Conservation (phyloP, 1,139 yeast genomes). For the Hanseniaspora uvarum region DNA sequence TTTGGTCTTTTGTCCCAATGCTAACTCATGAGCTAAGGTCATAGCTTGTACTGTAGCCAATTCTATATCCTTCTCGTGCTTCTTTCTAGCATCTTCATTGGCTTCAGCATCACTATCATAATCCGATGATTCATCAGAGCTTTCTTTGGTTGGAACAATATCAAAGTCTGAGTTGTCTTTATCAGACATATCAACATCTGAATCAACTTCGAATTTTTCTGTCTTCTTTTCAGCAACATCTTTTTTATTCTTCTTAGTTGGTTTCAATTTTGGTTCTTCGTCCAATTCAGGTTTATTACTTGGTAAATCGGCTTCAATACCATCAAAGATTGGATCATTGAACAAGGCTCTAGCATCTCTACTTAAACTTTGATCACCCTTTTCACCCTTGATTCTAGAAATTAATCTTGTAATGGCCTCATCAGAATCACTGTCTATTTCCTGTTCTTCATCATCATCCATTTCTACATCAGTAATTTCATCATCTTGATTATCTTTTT, state of each 20-base stretch:
- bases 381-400: conserved; percentile 43
- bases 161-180: conserved; percentile 42
- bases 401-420: conserved; percentile 58
- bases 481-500: conserved; percentile 36
- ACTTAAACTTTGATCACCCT: conserved; percentile 47
- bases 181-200: conserved; percentile 25
- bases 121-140: conserved; percentile 36
- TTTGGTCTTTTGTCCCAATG: conserved; percentile 74
- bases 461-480: conserved; percentile 32
- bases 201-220: conserved; percentile 23
- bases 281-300: background rate
- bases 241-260: conserved; percentile 17
- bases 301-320: conserved; percentile 41
- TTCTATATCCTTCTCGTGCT: conserved; percentile 57
- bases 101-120: conserved; percentile 43
- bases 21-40: conserved; percentile 95
- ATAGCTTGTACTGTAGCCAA: conserved; percentile 91
- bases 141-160: conserved; percentile 41
- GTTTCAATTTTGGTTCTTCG: background rate
- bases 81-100: conserved; percentile 35
- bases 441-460: conserved; percentile 30
- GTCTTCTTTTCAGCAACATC: conserved; percentile 20
- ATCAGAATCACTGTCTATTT: conserved; percentile 57
- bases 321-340: conserved; percentile 66
- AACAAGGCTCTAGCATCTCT: conserved; percentile 66